Evolutionary conservation across 345 rosid genomes (phyloP).

Genomic region (Camelina sativa): DNA sequence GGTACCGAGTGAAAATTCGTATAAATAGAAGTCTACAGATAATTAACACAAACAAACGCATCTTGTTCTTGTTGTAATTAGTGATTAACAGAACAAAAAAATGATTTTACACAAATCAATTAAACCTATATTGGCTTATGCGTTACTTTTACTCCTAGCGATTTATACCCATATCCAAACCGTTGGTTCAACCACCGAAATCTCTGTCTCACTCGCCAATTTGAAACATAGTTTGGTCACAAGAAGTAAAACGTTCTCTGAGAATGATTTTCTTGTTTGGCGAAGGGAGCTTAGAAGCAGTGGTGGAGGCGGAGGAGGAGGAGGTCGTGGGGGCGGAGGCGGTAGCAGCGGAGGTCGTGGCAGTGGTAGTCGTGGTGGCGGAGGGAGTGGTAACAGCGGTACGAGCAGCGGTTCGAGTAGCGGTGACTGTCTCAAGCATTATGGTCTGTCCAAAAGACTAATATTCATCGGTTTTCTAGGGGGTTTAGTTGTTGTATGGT

Average conservation of each 20-base stretch:
- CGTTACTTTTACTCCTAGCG: slow-evolving; percentile 24
- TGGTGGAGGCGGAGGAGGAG: neutral
- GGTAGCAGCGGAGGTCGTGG: slow-evolving; percentile 51
- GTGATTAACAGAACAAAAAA: neutral
- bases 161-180: slow-evolving; percentile 18
- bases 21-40: slow-evolving; percentile 7
- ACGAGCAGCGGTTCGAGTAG: neutral
- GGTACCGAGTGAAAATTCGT: neutral
- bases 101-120: slow-evolving; percentile 23
- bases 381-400: neutral
- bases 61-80: neutral
- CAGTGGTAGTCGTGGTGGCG: slow-evolving; percentile 37
- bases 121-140: neutral
- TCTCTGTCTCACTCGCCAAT: slow-evolving; percentile 14
- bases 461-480: neutral
- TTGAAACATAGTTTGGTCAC: neutral
- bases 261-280: neutral
- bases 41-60: neutral
- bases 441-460: no score
- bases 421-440: neutral
- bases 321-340: neutral
- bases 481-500: no score
- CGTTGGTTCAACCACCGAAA: slow-evolving; percentile 26
- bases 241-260: neutral
- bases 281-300: slow-evolving; percentile 8